Conservation (phyloP, 306 rosid species). For the Castanospermum australe region DNA sequence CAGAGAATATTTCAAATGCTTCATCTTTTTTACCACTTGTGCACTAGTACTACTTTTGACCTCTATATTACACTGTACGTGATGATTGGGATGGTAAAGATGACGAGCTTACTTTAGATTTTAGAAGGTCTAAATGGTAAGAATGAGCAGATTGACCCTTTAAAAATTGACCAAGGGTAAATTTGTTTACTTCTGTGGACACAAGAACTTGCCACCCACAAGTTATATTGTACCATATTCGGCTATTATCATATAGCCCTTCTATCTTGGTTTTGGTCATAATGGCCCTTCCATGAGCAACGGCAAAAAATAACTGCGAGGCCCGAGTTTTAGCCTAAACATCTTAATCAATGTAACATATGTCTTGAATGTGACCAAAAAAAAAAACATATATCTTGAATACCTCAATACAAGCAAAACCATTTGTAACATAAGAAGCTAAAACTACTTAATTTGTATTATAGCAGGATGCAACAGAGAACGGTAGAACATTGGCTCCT, state of each 20-base stretch:
- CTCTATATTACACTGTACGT: neutral
- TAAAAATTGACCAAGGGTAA: neutral
- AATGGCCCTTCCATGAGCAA: neutral
- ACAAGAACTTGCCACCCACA: slow-evolving; percentile 8
- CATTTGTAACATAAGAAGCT: neutral
- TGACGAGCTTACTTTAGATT: neutral
- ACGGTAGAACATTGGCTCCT: slow-evolving; percentile 2
- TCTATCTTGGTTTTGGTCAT: neutral
- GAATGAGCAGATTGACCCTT: neutral
- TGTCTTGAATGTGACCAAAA: too few relatives aligned
- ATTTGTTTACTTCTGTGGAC: slow-evolving; percentile 8
- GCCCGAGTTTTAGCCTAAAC: neutral
- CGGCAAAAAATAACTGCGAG: neutral
- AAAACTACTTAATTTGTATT: slow-evolving; percentile 19
- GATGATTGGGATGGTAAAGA: slow-evolving; percentile 23
- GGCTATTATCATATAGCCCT: neutral
- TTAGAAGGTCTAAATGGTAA: slow-evolving; percentile 10
- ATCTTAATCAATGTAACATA: neutral
- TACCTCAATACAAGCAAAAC: neutral
- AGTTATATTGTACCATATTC: neutral
- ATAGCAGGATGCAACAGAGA: slow-evolving; percentile 6
- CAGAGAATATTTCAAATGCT: slow-evolving; percentile 8
- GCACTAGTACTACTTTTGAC: slow-evolving; percentile 11
- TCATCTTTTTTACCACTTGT: slow-evolving; percentile 11
- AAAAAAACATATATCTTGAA: too few relatives aligned